Evolutionary conservation across 2,329 filamentous ascomycete species (phyloP).

Genomic region (Trichoderma citrinoviride): DNA sequence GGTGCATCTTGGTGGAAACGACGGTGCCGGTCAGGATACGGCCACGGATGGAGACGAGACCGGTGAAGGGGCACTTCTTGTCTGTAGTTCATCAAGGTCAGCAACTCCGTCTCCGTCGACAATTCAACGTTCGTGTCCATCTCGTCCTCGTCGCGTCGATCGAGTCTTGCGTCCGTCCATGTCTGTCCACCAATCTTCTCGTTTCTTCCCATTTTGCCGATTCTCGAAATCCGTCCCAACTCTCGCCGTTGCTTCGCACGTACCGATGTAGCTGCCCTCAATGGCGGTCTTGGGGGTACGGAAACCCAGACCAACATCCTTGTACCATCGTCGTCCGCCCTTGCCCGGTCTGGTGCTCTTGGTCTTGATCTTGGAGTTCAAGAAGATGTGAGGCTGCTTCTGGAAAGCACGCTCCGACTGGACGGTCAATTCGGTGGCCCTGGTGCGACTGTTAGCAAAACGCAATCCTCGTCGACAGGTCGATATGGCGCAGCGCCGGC

Average conservation of each 20-base stretch:
- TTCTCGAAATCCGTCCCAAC: background rate
- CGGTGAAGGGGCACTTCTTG: conserved; percentile 99
- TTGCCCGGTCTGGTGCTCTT: conserved; percentile 84
- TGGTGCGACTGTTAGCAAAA: conserved; percentile 45
- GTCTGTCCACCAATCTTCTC: background rate
- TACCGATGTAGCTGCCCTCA: conserved; percentile 99
- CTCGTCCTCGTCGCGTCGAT: background rate
- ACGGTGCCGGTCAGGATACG: conserved; percentile 99
- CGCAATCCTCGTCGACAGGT: conserved; percentile 24
- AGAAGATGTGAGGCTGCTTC: conserved; percentile 99
- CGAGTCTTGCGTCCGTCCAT: background rate
- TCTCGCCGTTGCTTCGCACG: conserved; percentile 43
- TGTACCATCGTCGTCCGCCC: conserved; percentile 92
- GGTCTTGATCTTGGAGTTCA: conserved; percentile 90
- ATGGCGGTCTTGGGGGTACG: conserved; percentile 97
- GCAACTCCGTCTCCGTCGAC: conserved; percentile 21
- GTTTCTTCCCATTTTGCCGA: background rate
- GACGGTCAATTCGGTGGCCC: conserved; percentile 98
- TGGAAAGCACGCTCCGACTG: conserved; percentile 99
- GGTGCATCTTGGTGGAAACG: conserved; percentile 99
- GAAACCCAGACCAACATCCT: conserved; percentile 99
- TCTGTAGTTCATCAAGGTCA: conserved; percentile 55
- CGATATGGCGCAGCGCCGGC: conserved; percentile 21
- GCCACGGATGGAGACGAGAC: conserved; percentile 98
- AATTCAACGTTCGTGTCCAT: background rate